Percentiles rank a stretch among this genome's conserved stretches.
Evolutionary conservation across 129 eudicot species (phyloP).

Genomic region (Chrysanthemum seticuspe): DNA sequence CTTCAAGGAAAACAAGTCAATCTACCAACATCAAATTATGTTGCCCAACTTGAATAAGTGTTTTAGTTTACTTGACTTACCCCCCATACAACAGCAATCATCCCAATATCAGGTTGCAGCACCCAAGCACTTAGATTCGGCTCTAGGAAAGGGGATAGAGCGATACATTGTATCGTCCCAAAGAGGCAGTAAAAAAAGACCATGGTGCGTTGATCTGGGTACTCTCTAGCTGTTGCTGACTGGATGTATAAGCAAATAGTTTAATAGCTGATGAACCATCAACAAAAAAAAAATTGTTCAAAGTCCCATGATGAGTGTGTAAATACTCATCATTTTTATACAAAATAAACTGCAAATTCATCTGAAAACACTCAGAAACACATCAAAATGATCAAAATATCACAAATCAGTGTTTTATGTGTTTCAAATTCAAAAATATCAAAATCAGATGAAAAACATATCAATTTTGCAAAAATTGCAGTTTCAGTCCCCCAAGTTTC

Average conservation of each 20-base stretch:
- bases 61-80: background rate
- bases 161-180: slow-evolving; percentile 1
- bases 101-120: background rate
- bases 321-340: too few relatives aligned
- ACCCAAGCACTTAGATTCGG: slow-evolving; percentile 5
- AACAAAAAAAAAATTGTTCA: too few relatives aligned
- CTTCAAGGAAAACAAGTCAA: slow-evolving; percentile 16
- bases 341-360: too few relatives aligned
- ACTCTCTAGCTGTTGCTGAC: slow-evolving; percentile 21
- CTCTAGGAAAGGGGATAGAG: slow-evolving; percentile 10
- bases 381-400: too few relatives aligned
- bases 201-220: slow-evolving; percentile 20
- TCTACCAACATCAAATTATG: background rate
- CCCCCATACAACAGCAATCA: slow-evolving; percentile 3
- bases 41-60: background rate
- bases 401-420: too few relatives aligned
- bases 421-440: too few relatives aligned
- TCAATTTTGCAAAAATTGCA: too few relatives aligned
- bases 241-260: slow-evolving; percentile 9
- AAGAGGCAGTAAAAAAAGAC: slow-evolving; percentile 15
- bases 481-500: too few relatives aligned
- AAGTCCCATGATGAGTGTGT: too few relatives aligned
- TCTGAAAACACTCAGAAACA: too few relatives aligned
- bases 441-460: too few relatives aligned
- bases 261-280: background rate